Conservation (phyloP, 2,329 filamentous ascomycete genomes). For the Fusarium secorum region DNA sequence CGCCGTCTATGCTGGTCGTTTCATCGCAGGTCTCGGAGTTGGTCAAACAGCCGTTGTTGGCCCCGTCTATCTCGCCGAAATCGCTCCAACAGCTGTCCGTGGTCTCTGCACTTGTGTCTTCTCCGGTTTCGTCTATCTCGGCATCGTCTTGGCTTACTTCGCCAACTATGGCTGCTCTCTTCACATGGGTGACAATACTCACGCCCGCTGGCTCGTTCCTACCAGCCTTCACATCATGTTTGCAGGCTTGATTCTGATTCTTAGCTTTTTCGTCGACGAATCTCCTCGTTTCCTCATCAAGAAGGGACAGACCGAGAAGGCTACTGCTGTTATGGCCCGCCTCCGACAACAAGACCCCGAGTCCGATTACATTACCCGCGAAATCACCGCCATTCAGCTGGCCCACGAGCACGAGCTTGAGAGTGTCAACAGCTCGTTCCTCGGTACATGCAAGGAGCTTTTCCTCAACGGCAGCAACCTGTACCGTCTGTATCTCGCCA, state of each 20-base stretch:
- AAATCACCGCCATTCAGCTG: constrained; percentile 9
- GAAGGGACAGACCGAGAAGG: constrained; percentile 13
- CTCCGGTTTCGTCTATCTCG: constrained; percentile 21
- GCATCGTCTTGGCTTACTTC: constrained; percentile 24
- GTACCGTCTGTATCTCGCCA: constrained; percentile 24
- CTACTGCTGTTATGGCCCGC: constrained; percentile 1
- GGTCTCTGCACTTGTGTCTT: constrained; percentile 31
- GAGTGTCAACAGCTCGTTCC: constrained; percentile 8
- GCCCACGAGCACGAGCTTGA: constrained; percentile 16
- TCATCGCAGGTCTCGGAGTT: constrained; percentile 27
- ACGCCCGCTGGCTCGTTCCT: constrained; percentile 25
- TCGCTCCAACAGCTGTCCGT: constrained; percentile 24
- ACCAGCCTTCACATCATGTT: constrained; percentile 30
- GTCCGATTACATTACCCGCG: constrained; percentile 8
- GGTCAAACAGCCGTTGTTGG: constrained; percentile 29
- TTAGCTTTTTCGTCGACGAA: constrained; percentile 19
- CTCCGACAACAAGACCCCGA: constrained; percentile 5
- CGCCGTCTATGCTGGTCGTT: constrained; percentile 21
- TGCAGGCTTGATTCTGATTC: constrained; percentile 18
- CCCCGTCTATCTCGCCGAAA: constrained; percentile 28
- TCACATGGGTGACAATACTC: constrained; percentile 9
- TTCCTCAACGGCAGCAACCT: constrained; percentile 30
- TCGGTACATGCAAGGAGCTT: constrained; percentile 17
- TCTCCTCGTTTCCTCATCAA: constrained; percentile 26
- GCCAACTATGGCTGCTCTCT: constrained; percentile 24